These are phyloP conservation scores for Fusarium temperatum DNA, from an alignment of 2,329 filamentous ascomycete genomes.

Conservation along the genomic window DNA sequence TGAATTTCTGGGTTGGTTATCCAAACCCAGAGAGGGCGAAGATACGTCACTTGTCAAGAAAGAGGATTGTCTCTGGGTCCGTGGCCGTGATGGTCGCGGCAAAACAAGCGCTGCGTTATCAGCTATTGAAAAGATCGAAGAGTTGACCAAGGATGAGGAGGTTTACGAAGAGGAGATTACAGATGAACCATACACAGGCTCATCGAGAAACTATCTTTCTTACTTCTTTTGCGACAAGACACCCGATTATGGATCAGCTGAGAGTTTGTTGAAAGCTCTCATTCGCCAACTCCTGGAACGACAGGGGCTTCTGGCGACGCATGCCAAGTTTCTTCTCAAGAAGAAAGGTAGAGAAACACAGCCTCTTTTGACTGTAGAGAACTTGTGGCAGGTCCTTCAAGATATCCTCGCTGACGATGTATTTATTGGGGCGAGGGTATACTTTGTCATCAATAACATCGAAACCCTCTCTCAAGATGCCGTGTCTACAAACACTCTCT, in stretches of 20 bases:
- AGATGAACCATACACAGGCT: neutral
- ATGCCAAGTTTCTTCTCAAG: slow-evolving; percentile 48
- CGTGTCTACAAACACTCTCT: slow-evolving; percentile 15
- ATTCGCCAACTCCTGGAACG: slow-evolving; percentile 50
- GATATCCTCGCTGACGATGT: slow-evolving; percentile 51
- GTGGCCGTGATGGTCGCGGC: slow-evolving; percentile 53
- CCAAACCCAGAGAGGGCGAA: slow-evolving; percentile 17
- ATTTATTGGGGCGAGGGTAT: slow-evolving; percentile 39
- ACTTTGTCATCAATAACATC: slow-evolving; percentile 54
- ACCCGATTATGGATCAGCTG: slow-evolving; percentile 50
- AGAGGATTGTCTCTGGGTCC: slow-evolving; percentile 51
- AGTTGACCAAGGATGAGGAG: slow-evolving; percentile 36
- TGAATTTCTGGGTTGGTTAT: slow-evolving; percentile 50
- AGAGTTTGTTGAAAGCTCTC: slow-evolving; percentile 53
- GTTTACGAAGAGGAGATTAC: slow-evolving; percentile 44
- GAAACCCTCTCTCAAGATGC: slow-evolving; percentile 49
- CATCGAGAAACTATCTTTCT: slow-evolving; percentile 43
- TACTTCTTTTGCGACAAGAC: slow-evolving; percentile 55
- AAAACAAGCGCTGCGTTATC: slow-evolving; percentile 54
- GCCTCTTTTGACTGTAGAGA: slow-evolving; percentile 24
- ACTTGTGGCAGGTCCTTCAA: slow-evolving; percentile 53
- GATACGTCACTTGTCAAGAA: neutral
- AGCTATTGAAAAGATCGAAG: slow-evolving; percentile 49
- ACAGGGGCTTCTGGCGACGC: slow-evolving; percentile 46
- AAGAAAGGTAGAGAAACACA: slow-evolving; percentile 29